Evolutionary conservation across 345 rosid species (phyloP).

Genomic region (Camelina neglecta): DNA sequence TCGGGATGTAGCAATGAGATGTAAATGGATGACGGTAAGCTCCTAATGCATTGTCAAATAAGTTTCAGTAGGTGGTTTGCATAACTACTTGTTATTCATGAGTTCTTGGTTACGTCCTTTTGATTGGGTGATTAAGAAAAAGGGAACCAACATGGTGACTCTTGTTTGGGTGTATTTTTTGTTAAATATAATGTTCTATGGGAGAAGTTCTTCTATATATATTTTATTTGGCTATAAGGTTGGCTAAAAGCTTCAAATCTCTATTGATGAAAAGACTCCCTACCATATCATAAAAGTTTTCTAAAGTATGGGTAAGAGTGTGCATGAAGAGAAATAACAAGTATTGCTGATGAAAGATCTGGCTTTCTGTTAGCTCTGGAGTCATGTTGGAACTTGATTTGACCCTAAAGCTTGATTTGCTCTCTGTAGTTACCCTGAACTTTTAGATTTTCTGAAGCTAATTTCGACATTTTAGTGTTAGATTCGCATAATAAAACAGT

Average conservation of each 20-base stretch:
- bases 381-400: constrained; percentile 39
- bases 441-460: constrained; percentile 17
- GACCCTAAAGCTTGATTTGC: constrained; percentile 41
- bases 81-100: constrained; percentile 11
- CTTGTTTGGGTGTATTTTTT: constrained; percentile 38
- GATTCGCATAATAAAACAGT: background rate
- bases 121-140: background rate
- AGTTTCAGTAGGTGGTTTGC: background rate
- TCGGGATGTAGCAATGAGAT: constrained; percentile 98
- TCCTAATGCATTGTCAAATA: background rate
- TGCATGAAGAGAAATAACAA: background rate
- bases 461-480: constrained; percentile 27
- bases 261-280: constrained; percentile 30
- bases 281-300: constrained; percentile 37
- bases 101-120: background rate
- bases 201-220: constrained; percentile 19
- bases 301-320: constrained; percentile 23
- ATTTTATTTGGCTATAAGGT: constrained; percentile 21
- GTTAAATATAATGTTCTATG: constrained; percentile 38
- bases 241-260: constrained; percentile 12
- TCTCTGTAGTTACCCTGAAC: constrained; percentile 28
- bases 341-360: constrained; percentile 25
- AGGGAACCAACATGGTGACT: constrained; percentile 33
- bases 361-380: constrained; percentile 30
- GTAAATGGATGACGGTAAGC: constrained; percentile 66